These are phyloP conservation scores for Plasmodium adleri DNA, from an alignment of 169 alveolate genomes.

Conservation along the genomic window DNA sequence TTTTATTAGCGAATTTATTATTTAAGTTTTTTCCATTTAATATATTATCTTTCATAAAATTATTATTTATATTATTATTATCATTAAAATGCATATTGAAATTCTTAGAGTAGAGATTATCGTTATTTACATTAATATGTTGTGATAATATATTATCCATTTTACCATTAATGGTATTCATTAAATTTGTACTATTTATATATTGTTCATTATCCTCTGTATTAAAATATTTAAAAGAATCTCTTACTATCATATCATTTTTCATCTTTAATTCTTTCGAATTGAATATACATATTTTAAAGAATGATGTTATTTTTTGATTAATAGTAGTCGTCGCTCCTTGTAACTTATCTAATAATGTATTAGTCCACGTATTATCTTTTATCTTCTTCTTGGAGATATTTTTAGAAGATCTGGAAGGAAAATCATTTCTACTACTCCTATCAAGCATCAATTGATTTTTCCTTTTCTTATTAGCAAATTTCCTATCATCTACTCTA, in stretches of 20 bases:
- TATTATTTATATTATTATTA: not conserved
- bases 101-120: not conserved
- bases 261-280: constrained; percentile 16
- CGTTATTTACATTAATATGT: not conserved
- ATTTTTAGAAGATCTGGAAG: constrained; percentile 6
- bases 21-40: not conserved
- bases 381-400: constrained; percentile 6
- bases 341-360: constrained; percentile 13
- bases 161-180: constrained; percentile 1
- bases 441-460: not conserved
- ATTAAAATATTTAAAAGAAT: constrained; percentile 26
- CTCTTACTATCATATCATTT: constrained; percentile 5
- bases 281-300: constrained; percentile 18
- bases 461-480: constrained; percentile 14
- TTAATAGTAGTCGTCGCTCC: constrained; percentile 20
- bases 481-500: constrained; percentile 17
- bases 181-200: constrained; percentile 10
- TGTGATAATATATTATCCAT: no score
- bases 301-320: constrained; percentile 17
- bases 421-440: not conserved
- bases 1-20: not conserved
- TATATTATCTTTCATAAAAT: not conserved
- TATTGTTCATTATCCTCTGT: constrained; percentile 15
- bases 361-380: constrained; percentile 20
- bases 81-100: not conserved